phyloP scores from a whole-genome alignment of 768 basidiomycete species.

The Xerocomus potaroensis region DNA sequence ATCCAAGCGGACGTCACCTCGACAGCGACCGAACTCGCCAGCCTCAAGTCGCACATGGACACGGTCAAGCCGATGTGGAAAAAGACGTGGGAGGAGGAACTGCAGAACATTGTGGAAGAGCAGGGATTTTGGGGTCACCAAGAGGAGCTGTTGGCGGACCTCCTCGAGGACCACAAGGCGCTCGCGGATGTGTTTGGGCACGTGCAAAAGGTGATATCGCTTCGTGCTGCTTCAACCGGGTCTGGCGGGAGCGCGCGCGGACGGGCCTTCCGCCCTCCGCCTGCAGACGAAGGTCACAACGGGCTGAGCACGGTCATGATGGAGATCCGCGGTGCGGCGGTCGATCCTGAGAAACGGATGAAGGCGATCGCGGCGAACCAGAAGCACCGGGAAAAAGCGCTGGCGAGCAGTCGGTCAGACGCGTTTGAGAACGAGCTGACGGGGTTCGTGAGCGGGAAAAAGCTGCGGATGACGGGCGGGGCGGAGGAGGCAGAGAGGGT shows the following conservation, averaged over 20 bases:
- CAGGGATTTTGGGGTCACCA: slow-evolving; percentile 93
- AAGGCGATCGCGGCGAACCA: slow-evolving; percentile 92
- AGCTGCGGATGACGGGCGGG: slow-evolving; percentile 93
- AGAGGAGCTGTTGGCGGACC: slow-evolving; percentile 83
- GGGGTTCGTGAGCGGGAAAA: slow-evolving; percentile 85
- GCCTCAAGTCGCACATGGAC: slow-evolving; percentile 78
- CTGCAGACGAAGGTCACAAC: slow-evolving; percentile 61
- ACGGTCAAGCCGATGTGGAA: slow-evolving; percentile 96
- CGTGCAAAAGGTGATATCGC: slow-evolving; percentile 82
- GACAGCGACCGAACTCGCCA: slow-evolving; percentile 65
- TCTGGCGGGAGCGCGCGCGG: slow-evolving; percentile 34
- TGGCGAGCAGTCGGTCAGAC: slow-evolving; percentile 66
- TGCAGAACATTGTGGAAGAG: slow-evolving; percentile 96
- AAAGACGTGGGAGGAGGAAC: slow-evolving; percentile 96
- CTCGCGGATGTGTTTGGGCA: slow-evolving; percentile 82
- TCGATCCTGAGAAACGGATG: slow-evolving; percentile 80
- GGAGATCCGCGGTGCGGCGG: slow-evolving; percentile 79
- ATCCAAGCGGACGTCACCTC: slow-evolving; percentile 70
- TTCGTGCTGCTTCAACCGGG: slow-evolving; percentile 49
- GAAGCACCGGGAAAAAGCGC: slow-evolving; percentile 72
- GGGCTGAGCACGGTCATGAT: slow-evolving; percentile 79
- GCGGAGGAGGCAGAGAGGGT: slow-evolving; percentile 89
- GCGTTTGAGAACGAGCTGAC: slow-evolving; percentile 80
- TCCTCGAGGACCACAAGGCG: slow-evolving; percentile 92
- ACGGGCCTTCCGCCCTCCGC: slow-evolving; percentile 56